Conservation (phyloP, 2,329 filamentous ascomycete genomes). For the Camillea tinctor region DNA sequence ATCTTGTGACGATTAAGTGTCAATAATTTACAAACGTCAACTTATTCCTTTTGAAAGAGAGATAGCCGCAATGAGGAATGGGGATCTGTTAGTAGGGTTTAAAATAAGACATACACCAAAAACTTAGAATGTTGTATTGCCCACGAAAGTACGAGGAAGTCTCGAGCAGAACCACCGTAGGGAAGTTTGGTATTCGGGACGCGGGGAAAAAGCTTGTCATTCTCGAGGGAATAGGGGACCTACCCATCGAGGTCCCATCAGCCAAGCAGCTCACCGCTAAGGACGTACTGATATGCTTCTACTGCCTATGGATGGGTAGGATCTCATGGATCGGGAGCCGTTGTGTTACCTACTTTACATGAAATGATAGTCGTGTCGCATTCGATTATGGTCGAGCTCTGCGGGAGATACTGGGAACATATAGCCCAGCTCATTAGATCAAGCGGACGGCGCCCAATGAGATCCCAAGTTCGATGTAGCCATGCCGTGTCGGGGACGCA, state of each 20-base stretch:
- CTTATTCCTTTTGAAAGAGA: neutral
- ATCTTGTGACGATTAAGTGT: constrained; percentile 11
- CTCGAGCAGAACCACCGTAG: neutral
- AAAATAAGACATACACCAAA: neutral
- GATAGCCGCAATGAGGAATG: neutral
- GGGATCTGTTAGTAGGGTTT: neutral
- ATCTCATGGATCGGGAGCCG: neutral
- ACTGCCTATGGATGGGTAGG: neutral
- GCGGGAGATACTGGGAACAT: neutral
- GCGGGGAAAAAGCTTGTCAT: neutral
- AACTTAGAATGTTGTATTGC: neutral
- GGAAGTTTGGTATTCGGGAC: neutral
- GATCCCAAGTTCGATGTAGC: neutral
- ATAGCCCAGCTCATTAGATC: neutral
- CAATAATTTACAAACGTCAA: neutral
- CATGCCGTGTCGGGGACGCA: neutral
- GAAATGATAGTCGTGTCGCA: neutral
- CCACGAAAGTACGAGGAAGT: neutral
- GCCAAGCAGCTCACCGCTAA: neutral
- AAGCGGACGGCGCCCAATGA: neutral
- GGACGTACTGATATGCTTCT: neutral
- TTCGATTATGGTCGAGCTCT: neutral
- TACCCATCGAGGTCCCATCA: neutral
- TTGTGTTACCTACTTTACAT: neutral
- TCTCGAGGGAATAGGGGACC: neutral